Conservation (phyloP, 768 basidiomycete genomes). For the Daedalea quercina region DNA sequence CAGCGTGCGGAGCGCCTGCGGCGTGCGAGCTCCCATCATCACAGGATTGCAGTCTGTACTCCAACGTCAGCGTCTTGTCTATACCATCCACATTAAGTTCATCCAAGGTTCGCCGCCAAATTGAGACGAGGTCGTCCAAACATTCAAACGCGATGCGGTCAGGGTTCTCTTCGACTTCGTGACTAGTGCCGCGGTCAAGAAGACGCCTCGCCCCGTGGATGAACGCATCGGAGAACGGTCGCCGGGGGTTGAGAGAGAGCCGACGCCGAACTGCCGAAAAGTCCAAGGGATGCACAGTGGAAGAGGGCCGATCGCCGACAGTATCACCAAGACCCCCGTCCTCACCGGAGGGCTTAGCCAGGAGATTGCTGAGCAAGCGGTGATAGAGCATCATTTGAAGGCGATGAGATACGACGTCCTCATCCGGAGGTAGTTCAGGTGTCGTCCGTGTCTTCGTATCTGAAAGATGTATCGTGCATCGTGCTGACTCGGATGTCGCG, state of each 20-base stretch:
- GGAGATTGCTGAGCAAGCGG: slow-evolving; percentile 49
- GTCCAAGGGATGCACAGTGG: slow-evolving; percentile 28
- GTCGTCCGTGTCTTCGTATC: slow-evolving; percentile 68
- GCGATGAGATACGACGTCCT: slow-evolving; percentile 51
- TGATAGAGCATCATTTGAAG: slow-evolving; percentile 78
- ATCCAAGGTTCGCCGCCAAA: slow-evolving; percentile 24
- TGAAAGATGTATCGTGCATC: slow-evolving; percentile 36
- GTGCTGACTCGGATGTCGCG: slow-evolving; percentile 13
- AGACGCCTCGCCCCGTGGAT: slow-evolving; percentile 23
- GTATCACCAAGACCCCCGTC: too few relatives aligned
- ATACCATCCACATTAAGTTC: slow-evolving; percentile 18
- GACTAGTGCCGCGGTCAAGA: not conserved
- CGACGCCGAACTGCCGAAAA: slow-evolving; percentile 47
- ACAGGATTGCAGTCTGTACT: too few relatives aligned
- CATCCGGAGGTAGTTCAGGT: slow-evolving; percentile 43
- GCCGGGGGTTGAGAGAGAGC: slow-evolving; percentile 35
- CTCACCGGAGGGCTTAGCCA: slow-evolving; percentile 27
- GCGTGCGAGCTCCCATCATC: too few relatives aligned
- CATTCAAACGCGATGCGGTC: slow-evolving; percentile 5
- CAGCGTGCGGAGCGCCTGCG: too few relatives aligned
- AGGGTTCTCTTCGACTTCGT: not conserved
- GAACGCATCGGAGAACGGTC: slow-evolving; percentile 45
- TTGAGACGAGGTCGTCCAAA: slow-evolving; percentile 25
- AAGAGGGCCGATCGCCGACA: not conserved
- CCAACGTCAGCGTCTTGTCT: too few relatives aligned